Conservation (phyloP, 2,329 filamentous ascomycete genomes). For the Byssochlamys sp. region DNA sequence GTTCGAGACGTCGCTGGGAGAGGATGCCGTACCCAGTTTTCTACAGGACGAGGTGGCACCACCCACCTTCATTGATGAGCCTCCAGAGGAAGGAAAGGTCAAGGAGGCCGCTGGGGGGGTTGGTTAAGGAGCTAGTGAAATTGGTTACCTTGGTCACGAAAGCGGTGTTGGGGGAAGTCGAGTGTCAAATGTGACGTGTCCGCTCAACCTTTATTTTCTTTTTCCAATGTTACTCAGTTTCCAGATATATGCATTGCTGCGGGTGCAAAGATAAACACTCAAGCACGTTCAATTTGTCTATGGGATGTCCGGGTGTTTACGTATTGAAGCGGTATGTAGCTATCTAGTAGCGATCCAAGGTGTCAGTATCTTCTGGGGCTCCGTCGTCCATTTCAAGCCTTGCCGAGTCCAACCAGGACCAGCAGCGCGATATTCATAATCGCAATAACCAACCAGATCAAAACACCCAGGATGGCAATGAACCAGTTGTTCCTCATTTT, state of each 20-base stretch:
- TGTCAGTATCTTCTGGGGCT: background rate
- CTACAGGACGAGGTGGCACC: conserved; percentile 78
- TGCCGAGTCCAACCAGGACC: conserved; percentile 54
- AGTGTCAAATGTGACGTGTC: background rate
- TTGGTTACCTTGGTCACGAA: background rate
- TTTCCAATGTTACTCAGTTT: background rate
- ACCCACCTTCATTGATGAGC: conserved; percentile 83
- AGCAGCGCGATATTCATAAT: conserved; percentile 71
- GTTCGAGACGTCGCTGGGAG: conserved; percentile 59
- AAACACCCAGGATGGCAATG: conserved; percentile 46
- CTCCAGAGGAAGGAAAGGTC: conserved; percentile 65
- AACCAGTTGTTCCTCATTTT: conserved; percentile 68
- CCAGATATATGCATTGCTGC: background rate
- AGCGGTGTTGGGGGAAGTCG: background rate
- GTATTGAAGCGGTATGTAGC: background rate
- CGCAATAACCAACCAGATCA: conserved; percentile 65
- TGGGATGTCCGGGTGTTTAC: background rate
- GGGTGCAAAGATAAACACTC: background rate
- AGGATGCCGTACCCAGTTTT: conserved; percentile 65
- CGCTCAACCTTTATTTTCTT: background rate
- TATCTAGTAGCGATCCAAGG: background rate
- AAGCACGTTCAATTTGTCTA: background rate
- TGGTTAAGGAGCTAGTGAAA: conserved; percentile 7
- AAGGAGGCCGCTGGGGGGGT: conserved; percentile 62
- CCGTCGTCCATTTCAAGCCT: conserved; percentile 17